phyloP scores from a whole-genome alignment of 2,329 filamentous ascomycete genomes.

The Hypoxylon sp. region DNA sequence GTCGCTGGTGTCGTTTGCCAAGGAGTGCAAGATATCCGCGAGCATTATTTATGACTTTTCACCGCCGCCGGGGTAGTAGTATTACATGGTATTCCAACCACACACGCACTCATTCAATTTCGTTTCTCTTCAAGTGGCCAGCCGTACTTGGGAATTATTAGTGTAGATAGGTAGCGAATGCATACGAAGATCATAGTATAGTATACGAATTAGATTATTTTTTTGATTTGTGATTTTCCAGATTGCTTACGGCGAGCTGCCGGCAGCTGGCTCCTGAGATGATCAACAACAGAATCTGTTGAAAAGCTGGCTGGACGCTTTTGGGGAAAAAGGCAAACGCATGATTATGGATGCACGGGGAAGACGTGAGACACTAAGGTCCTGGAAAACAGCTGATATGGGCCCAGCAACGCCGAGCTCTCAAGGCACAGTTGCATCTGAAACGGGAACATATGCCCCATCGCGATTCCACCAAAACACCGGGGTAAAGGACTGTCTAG shows the following conservation, averaged over 20 bases:
- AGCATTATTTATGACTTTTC: slow-evolving; percentile 45
- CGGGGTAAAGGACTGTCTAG: slow-evolving; percentile 5
- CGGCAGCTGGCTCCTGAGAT: slow-evolving; percentile 32
- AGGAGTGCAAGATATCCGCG: slow-evolving; percentile 48
- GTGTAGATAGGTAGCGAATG: slow-evolving; percentile 17
- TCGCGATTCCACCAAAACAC: slow-evolving; percentile 5
- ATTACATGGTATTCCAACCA: slow-evolving; percentile 31
- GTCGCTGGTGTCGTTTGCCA: slow-evolving; percentile 45
- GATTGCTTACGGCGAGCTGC: slow-evolving; percentile 28
- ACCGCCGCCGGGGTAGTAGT: slow-evolving; percentile 15
- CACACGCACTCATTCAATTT: slow-evolving; percentile 13
- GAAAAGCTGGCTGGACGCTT: slow-evolving; percentile 12
- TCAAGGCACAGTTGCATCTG: slow-evolving; percentile 36
- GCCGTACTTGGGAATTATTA: slow-evolving; percentile 30
- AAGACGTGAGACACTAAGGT: slow-evolving; percentile 34
- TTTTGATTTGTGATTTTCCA: slow-evolving; percentile 5
- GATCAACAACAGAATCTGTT: slow-evolving; percentile 22
- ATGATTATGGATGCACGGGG: slow-evolving; percentile 43
- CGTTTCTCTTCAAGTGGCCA: slow-evolving; percentile 18
- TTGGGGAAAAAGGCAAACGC: slow-evolving; percentile 28
- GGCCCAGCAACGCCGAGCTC: slow-evolving; percentile 34
- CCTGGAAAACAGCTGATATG: slow-evolving; percentile 47
- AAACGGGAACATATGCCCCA: slow-evolving; percentile 33
- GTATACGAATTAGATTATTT: slow-evolving; percentile 31
- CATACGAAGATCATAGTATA: slow-evolving; percentile 34